Conservation (phyloP, 1,284 basidiomycete genomes). For the Ceratobasidium sp. region DNA sequence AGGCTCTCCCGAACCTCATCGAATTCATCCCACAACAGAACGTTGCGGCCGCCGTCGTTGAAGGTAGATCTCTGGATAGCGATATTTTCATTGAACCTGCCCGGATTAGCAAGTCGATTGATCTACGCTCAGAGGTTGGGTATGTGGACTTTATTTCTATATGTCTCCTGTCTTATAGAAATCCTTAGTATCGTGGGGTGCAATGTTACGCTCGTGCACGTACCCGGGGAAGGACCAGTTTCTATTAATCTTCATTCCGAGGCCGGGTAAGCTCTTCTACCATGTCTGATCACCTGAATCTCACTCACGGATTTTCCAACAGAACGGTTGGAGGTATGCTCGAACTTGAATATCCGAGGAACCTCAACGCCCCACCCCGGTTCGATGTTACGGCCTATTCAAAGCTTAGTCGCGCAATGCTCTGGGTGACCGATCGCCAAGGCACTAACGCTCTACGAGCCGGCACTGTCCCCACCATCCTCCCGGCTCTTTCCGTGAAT, state of each 20-base stretch:
- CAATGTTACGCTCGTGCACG: conserved; percentile 5
- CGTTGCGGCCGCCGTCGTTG: background rate
- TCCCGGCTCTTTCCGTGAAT: background rate
- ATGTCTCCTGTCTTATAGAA: background rate
- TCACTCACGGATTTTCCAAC: background rate
- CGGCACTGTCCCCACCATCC: background rate
- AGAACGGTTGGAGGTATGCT: background rate
- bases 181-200: background rate
- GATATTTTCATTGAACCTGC: background rate
- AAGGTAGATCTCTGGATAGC: background rate
- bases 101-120: conserved; percentile 1
- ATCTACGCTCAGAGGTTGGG: conserved; percentile 1
- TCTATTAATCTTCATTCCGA: background rate
- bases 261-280: background rate
- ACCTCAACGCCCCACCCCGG: background rate
- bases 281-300: background rate
- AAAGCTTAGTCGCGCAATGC: background rate
- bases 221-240: background rate
- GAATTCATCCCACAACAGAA: background rate
- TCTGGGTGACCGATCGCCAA: conserved; percentile 6
- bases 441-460: background rate
- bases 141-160: background rate
- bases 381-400: conserved; percentile 11
- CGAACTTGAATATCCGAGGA: background rate
- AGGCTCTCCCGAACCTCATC: background rate